Evolutionary conservation across 2,329 filamentous ascomycete genomes (phyloP), one percentile per base, ranked within the genome.

Genomic region (Geosmithia morbida): DNA sequence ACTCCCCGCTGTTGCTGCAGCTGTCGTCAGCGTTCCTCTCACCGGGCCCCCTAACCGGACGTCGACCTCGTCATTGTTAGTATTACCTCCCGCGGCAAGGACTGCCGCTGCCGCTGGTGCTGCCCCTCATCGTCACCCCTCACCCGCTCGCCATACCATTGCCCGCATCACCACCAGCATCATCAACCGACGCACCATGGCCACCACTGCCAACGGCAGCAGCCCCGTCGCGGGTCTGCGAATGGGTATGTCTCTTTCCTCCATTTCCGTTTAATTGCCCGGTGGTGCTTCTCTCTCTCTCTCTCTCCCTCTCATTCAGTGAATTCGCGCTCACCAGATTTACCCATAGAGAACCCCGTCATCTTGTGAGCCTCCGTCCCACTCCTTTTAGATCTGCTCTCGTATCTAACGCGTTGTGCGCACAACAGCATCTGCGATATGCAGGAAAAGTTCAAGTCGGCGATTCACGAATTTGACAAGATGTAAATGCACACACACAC

Each of bases 371-470:
- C 66, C 30, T 49, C 11, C 11, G 7, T 41, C 40, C 33, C 3
- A 5, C 33, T 3, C 33, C 11, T 37, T 13, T 11, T 37, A 37
- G 5, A 37, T 37, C 11, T 37, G 33, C 33, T 16, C 10, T 11
- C 13, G 3, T 6, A 3, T 37, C 33, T 37, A 37, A 37, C 33
- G 22, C 18, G 30, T 18, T 18, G n/a, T 20, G 33, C 33, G 13
- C 16, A 14, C n/a, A 17, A 20, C 48, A 96, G 89, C 58, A 78
- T 97, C 60, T 97, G 90, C 68, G 90, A 97, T 60, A 73, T 97
- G 52, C 90, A 97, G 68, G 90, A 96, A 55, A 94, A 88, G 64
- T 97, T 97, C 67, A 78, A 87, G 51, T 70, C 72, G 8, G 83
- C 81, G 48, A 95, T 97, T 57, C 77, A 83, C 66, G 82, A 94